Conservation (phyloP, 495 filamentous ascomycete genomes). For the Bombardia bombarda region DNA sequence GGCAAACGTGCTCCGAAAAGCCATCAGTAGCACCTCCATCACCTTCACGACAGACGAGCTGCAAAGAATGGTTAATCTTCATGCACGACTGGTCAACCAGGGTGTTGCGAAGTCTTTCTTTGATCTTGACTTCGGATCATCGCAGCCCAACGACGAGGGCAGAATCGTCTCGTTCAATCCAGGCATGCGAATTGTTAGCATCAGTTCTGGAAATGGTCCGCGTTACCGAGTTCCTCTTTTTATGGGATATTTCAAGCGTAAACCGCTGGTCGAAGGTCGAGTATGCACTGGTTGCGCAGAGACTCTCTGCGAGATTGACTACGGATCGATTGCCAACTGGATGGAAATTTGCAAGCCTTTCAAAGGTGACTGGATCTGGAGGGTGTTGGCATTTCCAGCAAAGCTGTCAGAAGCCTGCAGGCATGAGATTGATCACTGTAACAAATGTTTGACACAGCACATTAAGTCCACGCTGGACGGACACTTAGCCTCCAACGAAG, state of each 20-base stretch:
- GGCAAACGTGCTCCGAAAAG: not conserved
- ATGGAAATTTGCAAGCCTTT: not conserved
- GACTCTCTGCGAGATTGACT: not conserved
- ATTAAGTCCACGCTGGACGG: constrained; percentile 1
- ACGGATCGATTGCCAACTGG: not conserved
- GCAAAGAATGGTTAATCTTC: not conserved
- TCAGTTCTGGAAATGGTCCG: not conserved
- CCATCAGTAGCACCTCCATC: not conserved
- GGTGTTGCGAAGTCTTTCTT: not conserved
- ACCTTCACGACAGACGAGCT: not conserved
- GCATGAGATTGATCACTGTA: constrained; percentile 2
- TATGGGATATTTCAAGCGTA: not conserved
- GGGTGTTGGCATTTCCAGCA: not conserved
- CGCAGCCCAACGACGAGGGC: not conserved
- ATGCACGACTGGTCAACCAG: not conserved
- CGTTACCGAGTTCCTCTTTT: not conserved
- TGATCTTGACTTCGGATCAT: not conserved
- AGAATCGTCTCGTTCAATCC: not conserved
- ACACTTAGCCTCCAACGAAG: not conserved
- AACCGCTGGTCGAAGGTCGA: not conserved
- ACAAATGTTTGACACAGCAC: not conserved
- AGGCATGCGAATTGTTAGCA: not conserved
- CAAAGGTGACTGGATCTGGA: constrained; percentile 1
- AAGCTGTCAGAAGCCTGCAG: not conserved
- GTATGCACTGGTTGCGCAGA: not conserved